These are phyloP conservation scores for Starmerella floricola DNA, from an alignment of 805 yeast species.

Conservation along the genomic window DNA sequence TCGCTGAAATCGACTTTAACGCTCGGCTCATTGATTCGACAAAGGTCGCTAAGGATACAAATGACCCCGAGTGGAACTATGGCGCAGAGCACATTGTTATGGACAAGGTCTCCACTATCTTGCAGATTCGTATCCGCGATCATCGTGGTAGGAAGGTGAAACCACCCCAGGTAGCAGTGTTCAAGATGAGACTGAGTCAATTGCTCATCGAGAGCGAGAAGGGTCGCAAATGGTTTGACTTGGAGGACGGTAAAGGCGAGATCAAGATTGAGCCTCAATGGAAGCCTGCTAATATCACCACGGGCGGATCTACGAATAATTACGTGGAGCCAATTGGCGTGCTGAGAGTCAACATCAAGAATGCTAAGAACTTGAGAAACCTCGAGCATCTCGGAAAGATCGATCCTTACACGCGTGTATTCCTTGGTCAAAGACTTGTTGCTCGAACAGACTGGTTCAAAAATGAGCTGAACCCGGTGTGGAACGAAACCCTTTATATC, in stretches of 20 bases:
- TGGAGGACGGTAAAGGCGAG: conserved; percentile 57
- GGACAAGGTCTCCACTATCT: conserved; percentile 58
- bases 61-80: conserved; percentile 55
- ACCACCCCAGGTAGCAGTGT: conserved; percentile 46
- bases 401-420: conserved; percentile 79
- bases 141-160: conserved; percentile 40
- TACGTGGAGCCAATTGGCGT: conserved; percentile 94
- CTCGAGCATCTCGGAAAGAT: conserved; percentile 80
- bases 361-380: conserved; percentile 66
- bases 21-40: conserved; percentile 50
- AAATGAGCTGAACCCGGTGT: conserved; percentile 64
- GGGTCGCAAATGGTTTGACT: conserved; percentile 65
- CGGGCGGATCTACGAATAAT: conserved; percentile 57
- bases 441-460: conserved; percentile 63
- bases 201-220: conserved; percentile 67
- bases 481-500: conserved; percentile 72
- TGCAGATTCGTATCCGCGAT: conserved; percentile 55
- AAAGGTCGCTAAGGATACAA: conserved; percentile 44
- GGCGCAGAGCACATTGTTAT: conserved; percentile 55
- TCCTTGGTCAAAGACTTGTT: conserved; percentile 63
- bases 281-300: conserved; percentile 68
- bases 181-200: conserved; percentile 42
- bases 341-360: conserved; percentile 53
- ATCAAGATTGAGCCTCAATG: conserved; percentile 57
- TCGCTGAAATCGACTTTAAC: conserved; percentile 58